Conservation (phyloP, 176 grass and related monocot genomes). For the Saccharum officinarum region DNA sequence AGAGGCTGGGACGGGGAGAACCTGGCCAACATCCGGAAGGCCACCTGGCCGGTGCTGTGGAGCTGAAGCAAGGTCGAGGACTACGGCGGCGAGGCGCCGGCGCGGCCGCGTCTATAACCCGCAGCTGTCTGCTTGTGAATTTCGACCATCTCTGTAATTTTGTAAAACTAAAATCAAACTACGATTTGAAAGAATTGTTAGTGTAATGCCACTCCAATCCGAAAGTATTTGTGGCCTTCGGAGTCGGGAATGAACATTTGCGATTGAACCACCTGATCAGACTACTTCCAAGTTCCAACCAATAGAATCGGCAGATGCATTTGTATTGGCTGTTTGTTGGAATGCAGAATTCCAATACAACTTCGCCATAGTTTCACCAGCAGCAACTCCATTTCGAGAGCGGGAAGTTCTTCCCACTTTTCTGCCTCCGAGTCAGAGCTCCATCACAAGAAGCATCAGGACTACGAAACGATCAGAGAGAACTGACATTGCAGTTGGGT, state of each 20-base stretch:
- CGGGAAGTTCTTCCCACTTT: no score
- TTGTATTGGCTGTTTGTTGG: not conserved
- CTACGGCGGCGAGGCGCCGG: not conserved
- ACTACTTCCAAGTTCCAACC: not conserved
- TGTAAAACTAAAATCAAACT: not conserved
- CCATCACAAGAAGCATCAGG: not conserved
- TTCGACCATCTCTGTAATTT: not conserved
- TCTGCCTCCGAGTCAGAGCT: not conserved
- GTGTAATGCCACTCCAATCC: no score
- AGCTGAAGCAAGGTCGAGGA: conserved; percentile 33
- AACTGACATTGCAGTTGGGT: not conserved
- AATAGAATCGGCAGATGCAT: not conserved
- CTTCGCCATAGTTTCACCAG: not conserved
- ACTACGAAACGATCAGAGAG: not conserved
- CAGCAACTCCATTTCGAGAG: not conserved
- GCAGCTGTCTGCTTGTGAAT: not conserved
- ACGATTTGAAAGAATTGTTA: not conserved
- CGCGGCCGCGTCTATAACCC: not conserved
- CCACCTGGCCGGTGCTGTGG: conserved; percentile 25
- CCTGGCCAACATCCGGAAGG: conserved; percentile 42
- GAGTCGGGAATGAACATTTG: not conserved
- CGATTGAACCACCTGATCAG: not conserved
- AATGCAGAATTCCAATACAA: not conserved
- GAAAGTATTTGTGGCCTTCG: not conserved
- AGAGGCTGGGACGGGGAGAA: conserved; percentile 47